phyloP scores from a whole-genome alignment of 2,329 filamentous ascomycete genomes.

The Beauveria varroae region DNA sequence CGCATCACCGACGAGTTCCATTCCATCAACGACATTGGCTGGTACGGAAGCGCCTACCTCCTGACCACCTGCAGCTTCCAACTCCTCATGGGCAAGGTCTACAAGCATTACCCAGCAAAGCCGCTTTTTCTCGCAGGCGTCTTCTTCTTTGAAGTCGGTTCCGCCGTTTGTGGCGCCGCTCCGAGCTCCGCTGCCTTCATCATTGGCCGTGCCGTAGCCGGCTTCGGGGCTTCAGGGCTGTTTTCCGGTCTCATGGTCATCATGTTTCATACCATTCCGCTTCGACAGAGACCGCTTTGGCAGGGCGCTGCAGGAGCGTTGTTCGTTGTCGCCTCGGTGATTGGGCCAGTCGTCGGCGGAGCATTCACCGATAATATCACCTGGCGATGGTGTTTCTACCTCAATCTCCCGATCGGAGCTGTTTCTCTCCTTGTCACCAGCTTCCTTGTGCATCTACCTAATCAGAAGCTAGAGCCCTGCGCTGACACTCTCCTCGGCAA shows the following conservation, averaged over 20 bases:
- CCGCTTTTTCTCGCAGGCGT: slow-evolving; percentile 23
- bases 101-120: slow-evolving; percentile 43
- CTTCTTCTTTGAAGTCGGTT: slow-evolving; percentile 30
- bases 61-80: slow-evolving; percentile 44
- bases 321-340: slow-evolving; percentile 28
- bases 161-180: slow-evolving; percentile 22
- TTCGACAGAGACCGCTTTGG: slow-evolving; percentile 25
- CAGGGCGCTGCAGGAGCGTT: slow-evolving; percentile 29
- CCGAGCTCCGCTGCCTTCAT: slow-evolving; percentile 14
- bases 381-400: slow-evolving; percentile 24
- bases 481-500: not conserved
- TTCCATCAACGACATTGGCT: slow-evolving; percentile 35
- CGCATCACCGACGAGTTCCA: slow-evolving; percentile 28
- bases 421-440: slow-evolving; percentile 20
- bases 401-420: slow-evolving; percentile 23
- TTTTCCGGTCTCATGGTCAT: slow-evolving; percentile 29
- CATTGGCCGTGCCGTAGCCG: slow-evolving; percentile 14
- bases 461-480: not conserved
- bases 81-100: slow-evolving; percentile 41
- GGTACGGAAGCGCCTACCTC: slow-evolving; percentile 35
- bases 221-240: slow-evolving; percentile 26
- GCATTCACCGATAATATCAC: slow-evolving; percentile 18
- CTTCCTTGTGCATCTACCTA: slow-evolving; percentile 10
- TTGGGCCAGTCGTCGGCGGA: slow-evolving; percentile 16
- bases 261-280: slow-evolving; percentile 17